Evolutionary conservation across 169 alveolate species (phyloP), one percentile per base, ranked within the genome.

Genomic region (Plasmodium berghei): DNA sequence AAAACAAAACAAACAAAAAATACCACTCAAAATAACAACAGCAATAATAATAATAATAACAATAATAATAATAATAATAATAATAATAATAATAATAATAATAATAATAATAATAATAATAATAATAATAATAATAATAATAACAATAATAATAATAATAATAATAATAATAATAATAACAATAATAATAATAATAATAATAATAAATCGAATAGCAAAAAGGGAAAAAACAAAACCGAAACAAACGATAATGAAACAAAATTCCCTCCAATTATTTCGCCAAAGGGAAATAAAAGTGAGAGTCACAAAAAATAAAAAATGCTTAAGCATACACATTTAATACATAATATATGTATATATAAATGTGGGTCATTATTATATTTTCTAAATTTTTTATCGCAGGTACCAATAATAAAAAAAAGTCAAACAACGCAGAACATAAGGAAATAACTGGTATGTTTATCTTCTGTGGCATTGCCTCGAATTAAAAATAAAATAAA

Each of bases 361-460:
- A 26, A 22, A 71, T 26, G 1, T 42, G 18, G 14, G 0, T n/a
- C n/a, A 4, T 42, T 9, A 1, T 16, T 54, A 8, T 77, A 9
- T 46, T 58, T 18, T 14, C 45, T 42, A 48, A 66, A 42, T 69
- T 18, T 14, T 12, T 42, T 59, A 55, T 45, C 26, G 16, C 56
- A 80, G 90, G 12, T 34, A 72, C 66, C 12, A 80, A 61, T 48
- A 73, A 46, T 54, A 80, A 80, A 52, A 80, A 80, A 64, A 80
- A 80, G 45, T 10, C 75, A 49, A 80, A 67, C 48, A 18, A 12
- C 26, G 56, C 70, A n/a, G 77, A 55, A 12, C 90, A 72, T 12
- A 55, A 34, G 42, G 42, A 80, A 67, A 14, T 58, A 56, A 40
- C 72, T 40, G 90, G 90, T 80, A 80, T 12, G 9, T 3, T 1